phyloP scores from a whole-genome alignment of 2,329 filamentous ascomycete genomes.

The Fusarium multiceps region DNA sequence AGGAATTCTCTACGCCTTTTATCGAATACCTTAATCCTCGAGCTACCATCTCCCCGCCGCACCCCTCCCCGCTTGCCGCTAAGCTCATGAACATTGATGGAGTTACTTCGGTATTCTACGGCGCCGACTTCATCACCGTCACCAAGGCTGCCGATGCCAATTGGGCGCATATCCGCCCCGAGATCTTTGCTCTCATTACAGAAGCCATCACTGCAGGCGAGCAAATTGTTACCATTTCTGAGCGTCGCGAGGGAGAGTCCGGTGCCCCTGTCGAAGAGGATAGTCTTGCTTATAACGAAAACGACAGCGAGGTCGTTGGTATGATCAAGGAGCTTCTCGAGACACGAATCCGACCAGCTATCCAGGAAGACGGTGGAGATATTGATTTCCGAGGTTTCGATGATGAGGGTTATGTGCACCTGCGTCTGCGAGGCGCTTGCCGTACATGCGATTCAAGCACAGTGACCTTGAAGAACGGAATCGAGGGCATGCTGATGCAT shows the following conservation, averaged over 20 bases:
- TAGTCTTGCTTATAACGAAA: slow-evolving; percentile 83
- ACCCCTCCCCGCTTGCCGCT: slow-evolving; percentile 91
- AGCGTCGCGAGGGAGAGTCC: slow-evolving; percentile 66
- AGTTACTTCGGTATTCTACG: slow-evolving; percentile 95
- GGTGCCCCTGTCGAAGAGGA: slow-evolving; percentile 64
- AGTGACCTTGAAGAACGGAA: slow-evolving; percentile 95
- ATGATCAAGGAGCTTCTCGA: slow-evolving; percentile 99
- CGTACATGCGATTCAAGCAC: slow-evolving; percentile 97
- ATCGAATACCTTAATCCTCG: slow-evolving; percentile 93
- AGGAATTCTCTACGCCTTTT: slow-evolving; percentile 77
- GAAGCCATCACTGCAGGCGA: slow-evolving; percentile 89
- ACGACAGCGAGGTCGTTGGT: slow-evolving; percentile 92
- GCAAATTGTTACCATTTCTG: slow-evolving; percentile 78
- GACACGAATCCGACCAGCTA: slow-evolving; percentile 92
- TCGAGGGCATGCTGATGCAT: slow-evolving; percentile 98
- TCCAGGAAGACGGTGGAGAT: slow-evolving; percentile 97
- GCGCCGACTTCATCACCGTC: slow-evolving; percentile 94
- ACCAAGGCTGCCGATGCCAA: slow-evolving; percentile 89
- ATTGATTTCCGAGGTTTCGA: slow-evolving; percentile 95
- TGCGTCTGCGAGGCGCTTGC: slow-evolving; percentile 93
- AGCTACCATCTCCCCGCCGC: slow-evolving; percentile 85
- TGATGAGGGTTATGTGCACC: slow-evolving; percentile 78
- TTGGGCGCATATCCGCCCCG: slow-evolving; percentile 95
- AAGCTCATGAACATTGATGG: slow-evolving; percentile 94
- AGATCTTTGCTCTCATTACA: slow-evolving; percentile 94